These are phyloP conservation scores for Scolecobasidium constrictum DNA, from an alignment of 2,329 filamentous ascomycete genomes.

Conservation along the genomic window DNA sequence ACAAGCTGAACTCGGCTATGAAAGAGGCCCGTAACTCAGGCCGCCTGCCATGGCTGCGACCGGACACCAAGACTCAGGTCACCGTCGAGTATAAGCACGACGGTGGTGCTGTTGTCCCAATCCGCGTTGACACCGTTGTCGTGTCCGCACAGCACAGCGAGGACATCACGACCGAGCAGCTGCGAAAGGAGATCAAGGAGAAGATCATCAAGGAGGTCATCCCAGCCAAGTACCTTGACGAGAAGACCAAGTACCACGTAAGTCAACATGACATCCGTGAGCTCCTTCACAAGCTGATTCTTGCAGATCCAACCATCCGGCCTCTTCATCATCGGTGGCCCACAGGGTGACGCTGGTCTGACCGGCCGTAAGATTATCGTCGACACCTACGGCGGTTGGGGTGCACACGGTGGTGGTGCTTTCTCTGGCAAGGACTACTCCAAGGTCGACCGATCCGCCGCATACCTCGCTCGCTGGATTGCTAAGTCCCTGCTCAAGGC, in stretches of 20 bases:
- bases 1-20: conserved; percentile 97
- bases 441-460: conserved; percentile 98
- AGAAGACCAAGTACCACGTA: conserved; percentile 91
- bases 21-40: conserved; percentile 79
- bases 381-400: conserved; percentile 99
- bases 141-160: conserved; percentile 90
- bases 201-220: conserved; percentile 97
- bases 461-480: conserved; percentile 96
- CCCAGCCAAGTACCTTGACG: conserved; percentile 81
- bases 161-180: conserved; percentile 78
- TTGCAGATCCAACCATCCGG: conserved; percentile 87
- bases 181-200: conserved; percentile 90
- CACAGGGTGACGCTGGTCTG: conserved; percentile 96
- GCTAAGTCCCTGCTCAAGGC: conserved; percentile 93
- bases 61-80: conserved; percentile 99
- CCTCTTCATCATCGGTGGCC: conserved; percentile 97
- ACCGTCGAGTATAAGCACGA: conserved; percentile 98
- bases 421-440: conserved; percentile 99
- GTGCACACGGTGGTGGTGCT: conserved; percentile 98
- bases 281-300: neutral
- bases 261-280: too few relatives aligned
- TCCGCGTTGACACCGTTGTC: conserved; percentile 92
- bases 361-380: conserved; percentile 99
- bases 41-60: conserved; percentile 82
- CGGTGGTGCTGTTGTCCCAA: conserved; percentile 80